Percentiles rank a stretch among this genome's conserved stretches.
Conservation (phyloP, 805 yeast genomes). For the Cyberlindnera xishuangbannaensis region DNA sequence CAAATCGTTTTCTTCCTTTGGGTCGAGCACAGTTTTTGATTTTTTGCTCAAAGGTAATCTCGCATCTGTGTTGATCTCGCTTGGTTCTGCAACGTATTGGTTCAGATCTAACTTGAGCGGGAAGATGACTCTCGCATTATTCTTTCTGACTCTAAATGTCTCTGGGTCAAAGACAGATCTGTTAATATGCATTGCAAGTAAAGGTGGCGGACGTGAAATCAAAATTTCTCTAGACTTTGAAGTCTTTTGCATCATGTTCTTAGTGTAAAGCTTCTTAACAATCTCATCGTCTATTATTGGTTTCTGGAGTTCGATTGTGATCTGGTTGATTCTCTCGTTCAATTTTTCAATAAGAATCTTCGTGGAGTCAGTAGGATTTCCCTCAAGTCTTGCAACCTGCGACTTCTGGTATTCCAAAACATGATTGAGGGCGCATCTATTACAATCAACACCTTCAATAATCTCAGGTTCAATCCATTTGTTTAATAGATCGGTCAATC, state of each 20-base stretch:
- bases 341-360: slow-evolving; percentile 32
- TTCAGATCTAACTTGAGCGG: slow-evolving; percentile 63
- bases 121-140: slow-evolving; percentile 75
- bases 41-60: slow-evolving; percentile 63
- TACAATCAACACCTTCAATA: slow-evolving; percentile 91
- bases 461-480: slow-evolving; percentile 77
- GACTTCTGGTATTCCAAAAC: slow-evolving; percentile 45
- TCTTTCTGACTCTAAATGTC: slow-evolving; percentile 78
- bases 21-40: no score
- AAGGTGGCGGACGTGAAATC: slow-evolving; percentile 76
- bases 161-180: slow-evolving; percentile 89
- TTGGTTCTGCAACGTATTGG: slow-evolving; percentile 62
- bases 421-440: slow-evolving; percentile 75
- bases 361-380: slow-evolving; percentile 15
- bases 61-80: slow-evolving; percentile 75
- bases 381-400: slow-evolving; percentile 29
- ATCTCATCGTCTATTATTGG: slow-evolving; percentile 76
- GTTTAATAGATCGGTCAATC: slow-evolving; percentile 47
- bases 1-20: slow-evolving; percentile 10
- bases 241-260: slow-evolving; percentile 66
- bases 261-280: slow-evolving; percentile 66
- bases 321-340: slow-evolving; percentile 39
- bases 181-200: slow-evolving; percentile 81
- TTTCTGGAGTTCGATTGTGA: slow-evolving; percentile 49
- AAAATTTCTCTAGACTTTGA: slow-evolving; percentile 80